phyloP scores from a whole-genome alignment of 2,329 filamentous ascomycete genomes.

The Calonectria pteridis region DNA sequence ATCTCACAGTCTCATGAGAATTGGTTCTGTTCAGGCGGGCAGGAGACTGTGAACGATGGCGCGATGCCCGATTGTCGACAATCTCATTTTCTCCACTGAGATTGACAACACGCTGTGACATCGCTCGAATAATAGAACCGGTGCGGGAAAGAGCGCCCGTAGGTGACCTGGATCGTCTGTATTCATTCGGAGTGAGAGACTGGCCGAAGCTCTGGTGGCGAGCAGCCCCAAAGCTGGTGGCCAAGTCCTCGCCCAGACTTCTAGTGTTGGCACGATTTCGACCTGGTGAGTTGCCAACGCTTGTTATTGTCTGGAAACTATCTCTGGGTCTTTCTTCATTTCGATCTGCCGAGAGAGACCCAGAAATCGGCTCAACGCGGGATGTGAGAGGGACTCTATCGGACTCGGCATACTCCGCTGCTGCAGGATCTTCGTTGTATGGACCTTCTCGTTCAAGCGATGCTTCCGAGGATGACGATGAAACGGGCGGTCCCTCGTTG shows the following conservation, averaged over 20 bases:
- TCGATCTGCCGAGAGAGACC: conserved; percentile 57
- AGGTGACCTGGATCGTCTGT: conserved; percentile 70
- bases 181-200: conserved; percentile 65
- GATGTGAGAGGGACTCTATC: conserved; percentile 70
- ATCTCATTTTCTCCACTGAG: conserved; percentile 92
- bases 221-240: conserved; percentile 66
- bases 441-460: conserved; percentile 48
- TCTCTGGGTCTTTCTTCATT: conserved; percentile 59
- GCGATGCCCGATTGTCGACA: conserved; percentile 77
- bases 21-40: conserved; percentile 55
- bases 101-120: conserved; percentile 98
- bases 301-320: conserved; percentile 70
- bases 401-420: conserved; percentile 62
- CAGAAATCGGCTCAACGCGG: conserved; percentile 67
- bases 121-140: conserved; percentile 82
- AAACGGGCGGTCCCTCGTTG: conserved; percentile 20
- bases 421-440: conserved; percentile 50
- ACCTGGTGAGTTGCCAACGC: conserved; percentile 67
- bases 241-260: conserved; percentile 65
- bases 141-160: conserved; percentile 77
- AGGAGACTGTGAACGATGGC: conserved; percentile 70
- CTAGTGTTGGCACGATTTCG: conserved; percentile 66
- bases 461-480: conserved; percentile 44
- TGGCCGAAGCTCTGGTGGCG: conserved; percentile 69
- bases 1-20: conserved; percentile 41